Conservation (phyloP, 805 yeast species). For the Wickerhamomyces pijperi region DNA sequence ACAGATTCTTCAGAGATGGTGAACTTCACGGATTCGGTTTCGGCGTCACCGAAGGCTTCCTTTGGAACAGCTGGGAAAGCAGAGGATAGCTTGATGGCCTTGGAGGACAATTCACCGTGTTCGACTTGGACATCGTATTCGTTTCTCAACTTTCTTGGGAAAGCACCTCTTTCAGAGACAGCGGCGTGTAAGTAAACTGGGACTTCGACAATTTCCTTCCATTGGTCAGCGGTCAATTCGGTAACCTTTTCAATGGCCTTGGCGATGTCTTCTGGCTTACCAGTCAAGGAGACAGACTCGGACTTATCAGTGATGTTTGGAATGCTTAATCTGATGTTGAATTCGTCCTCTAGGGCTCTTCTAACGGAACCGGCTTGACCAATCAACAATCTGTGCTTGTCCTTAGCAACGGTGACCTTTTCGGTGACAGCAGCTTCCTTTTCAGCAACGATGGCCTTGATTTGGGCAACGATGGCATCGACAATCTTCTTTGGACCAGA, state of each 20-base stretch:
- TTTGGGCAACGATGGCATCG: conserved; percentile 48
- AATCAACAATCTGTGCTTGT: conserved; percentile 63
- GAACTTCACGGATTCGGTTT: conserved; percentile 30
- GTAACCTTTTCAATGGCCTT: conserved; percentile 51
- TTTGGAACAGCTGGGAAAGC: conserved; percentile 36
- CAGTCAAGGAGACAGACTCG: conserved; percentile 44
- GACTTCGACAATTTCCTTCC: conserved; percentile 38
- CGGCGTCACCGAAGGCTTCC: conserved; percentile 28
- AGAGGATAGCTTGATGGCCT: conserved; percentile 39
- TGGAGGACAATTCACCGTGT: conserved; percentile 39
- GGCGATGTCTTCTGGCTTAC: conserved; percentile 55
- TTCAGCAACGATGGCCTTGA: conserved; percentile 50
- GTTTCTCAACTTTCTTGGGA: conserved; percentile 40
- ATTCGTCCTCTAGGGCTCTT: conserved; percentile 61
- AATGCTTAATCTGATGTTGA: conserved; percentile 48
- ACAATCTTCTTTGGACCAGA: conserved; percentile 73
- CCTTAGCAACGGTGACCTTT: conserved; percentile 50
- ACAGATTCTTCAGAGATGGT: conserved; percentile 28
- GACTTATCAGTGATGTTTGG: conserved; percentile 48
- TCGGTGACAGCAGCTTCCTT: conserved; percentile 49
- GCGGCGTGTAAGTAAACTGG: conserved; percentile 49
- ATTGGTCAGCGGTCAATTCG: conserved; percentile 49
- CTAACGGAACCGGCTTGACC: conserved; percentile 77
- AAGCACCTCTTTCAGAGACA: conserved; percentile 58
- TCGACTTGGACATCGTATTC: conserved; percentile 47